Evolutionary conservation across 2,329 filamentous ascomycete species (phyloP).

Genomic region (Diaporthe australafricana): DNA sequence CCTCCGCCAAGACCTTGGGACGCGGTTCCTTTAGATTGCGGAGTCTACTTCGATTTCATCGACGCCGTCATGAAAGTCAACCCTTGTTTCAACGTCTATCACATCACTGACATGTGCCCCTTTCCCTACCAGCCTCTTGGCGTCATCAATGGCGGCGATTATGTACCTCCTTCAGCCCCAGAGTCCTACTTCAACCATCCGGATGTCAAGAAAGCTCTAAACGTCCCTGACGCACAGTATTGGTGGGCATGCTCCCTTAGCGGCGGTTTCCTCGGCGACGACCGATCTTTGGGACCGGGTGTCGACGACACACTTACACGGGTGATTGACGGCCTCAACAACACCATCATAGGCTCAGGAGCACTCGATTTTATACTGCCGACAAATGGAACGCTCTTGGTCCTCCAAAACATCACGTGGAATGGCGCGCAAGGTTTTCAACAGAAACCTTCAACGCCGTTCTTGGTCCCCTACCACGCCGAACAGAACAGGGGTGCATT

Average conservation of each 20-base stretch:
- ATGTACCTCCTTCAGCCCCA: not conserved
- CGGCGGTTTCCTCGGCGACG: conserved; percentile 30
- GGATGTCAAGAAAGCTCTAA: conserved; percentile 35
- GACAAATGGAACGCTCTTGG: conserved; percentile 71
- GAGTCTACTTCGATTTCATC: conserved; percentile 57
- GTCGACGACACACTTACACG: too few relatives aligned
- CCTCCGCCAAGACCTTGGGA: conserved; percentile 37
- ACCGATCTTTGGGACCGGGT: conserved; percentile 16
- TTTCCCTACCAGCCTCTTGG: too few relatives aligned
- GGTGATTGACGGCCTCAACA: too few relatives aligned
- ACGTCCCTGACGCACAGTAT: too few relatives aligned
- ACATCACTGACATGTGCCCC: conserved; percentile 56
- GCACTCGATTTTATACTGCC: conserved; percentile 66
- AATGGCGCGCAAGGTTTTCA: conserved; percentile 74
- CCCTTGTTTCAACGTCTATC: conserved; percentile 73
- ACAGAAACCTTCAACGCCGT: too few relatives aligned
- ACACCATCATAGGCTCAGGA: conserved; percentile 30
- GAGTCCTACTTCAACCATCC: too few relatives aligned
- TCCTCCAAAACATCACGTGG: conserved; percentile 81
- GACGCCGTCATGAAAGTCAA: conserved; percentile 68
- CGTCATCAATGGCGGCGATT: conserved; percentile 34
- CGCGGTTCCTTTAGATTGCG: conserved; percentile 45
- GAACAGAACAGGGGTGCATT: too few relatives aligned
- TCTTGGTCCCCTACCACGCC: too few relatives aligned
- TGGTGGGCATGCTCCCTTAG: too few relatives aligned